Conservation (phyloP, 1,284 basidiomycete species). For the Cutaneotrichosporon sp. region DNA sequence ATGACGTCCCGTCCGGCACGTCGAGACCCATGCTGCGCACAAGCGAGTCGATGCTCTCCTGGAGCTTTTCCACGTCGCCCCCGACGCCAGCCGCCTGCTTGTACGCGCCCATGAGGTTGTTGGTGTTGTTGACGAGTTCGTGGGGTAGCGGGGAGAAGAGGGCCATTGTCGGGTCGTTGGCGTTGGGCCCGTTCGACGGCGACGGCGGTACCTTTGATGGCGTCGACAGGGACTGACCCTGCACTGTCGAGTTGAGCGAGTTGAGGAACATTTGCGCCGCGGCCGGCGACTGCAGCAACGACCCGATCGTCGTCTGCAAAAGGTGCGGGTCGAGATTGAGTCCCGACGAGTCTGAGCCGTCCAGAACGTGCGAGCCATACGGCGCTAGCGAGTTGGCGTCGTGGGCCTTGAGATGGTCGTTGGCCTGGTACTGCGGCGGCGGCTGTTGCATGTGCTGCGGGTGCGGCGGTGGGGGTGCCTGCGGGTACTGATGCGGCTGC, state of each 20-base stretch:
- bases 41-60: slow-evolving; percentile 65
- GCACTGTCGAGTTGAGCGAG: slow-evolving; percentile 45
- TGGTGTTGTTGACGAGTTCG: slow-evolving; percentile 30
- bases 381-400: slow-evolving; percentile 20
- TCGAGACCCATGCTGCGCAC: slow-evolving; percentile 65
- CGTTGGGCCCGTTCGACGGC: slow-evolving; percentile 2
- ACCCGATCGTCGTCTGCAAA: slow-evolving; percentile 59
- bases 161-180: slow-evolving; percentile 35
- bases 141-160: slow-evolving; percentile 39
- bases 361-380: not conserved
- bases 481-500: not conserved
- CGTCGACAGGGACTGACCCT: slow-evolving; percentile 35
- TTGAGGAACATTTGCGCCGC: slow-evolving; percentile 67
- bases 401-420: slow-evolving; percentile 5
- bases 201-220: slow-evolving; percentile 8
- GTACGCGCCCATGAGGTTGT: slow-evolving; percentile 56
- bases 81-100: slow-evolving; percentile 62
- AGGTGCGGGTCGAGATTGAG: slow-evolving; percentile 48
- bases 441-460: too few species aligned
- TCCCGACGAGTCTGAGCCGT: slow-evolving; percentile 11
- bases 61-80: slow-evolving; percentile 65
- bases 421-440: not conserved
- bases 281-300: slow-evolving; percentile 58
- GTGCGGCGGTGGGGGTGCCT: not conserved
- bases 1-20: slow-evolving; percentile 10